A percentile compares a stretch with the other conserved stretches of the same genome.
Evolutionary conservation across 805 yeast genomes (phyloP).

Genomic region (Metschnikowia shivogae): DNA sequence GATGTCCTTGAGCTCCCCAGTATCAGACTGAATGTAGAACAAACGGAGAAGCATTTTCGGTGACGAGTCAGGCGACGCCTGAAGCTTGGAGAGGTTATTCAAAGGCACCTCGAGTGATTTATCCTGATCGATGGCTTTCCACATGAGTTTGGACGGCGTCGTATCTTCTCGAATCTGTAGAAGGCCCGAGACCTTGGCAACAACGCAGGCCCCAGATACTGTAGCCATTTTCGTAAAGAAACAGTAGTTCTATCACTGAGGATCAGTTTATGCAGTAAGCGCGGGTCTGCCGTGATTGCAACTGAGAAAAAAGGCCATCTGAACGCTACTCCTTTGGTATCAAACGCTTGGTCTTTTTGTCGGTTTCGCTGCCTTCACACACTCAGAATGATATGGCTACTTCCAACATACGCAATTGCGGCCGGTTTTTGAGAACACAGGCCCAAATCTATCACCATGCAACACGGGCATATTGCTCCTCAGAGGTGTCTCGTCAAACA

Average conservation of each 20-base stretch:
- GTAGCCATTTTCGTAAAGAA: slow-evolving; percentile 15
- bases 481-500: background rate
- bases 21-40: slow-evolving; percentile 39
- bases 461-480: too few species aligned
- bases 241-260: background rate
- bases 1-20: slow-evolving; percentile 26
- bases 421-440: background rate
- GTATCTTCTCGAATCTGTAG: slow-evolving; percentile 53
- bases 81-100: slow-evolving; percentile 41
- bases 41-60: slow-evolving; percentile 66
- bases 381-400: background rate
- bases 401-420: background rate
- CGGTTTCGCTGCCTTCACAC: too few species aligned
- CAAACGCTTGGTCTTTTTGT: too few species aligned
- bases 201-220: slow-evolving; percentile 50
- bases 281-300: background rate
- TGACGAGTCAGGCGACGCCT: slow-evolving; percentile 64
- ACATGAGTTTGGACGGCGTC: slow-evolving; percentile 50
- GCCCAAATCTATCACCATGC: too few species aligned
- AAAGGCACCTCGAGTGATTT: slow-evolving; percentile 32
- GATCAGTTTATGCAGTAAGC: background rate
- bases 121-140: slow-evolving; percentile 55
- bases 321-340: too few species aligned
- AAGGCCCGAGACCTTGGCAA: slow-evolving; percentile 54
- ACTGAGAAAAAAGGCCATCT: background rate